A percentile compares a stretch with the other conserved stretches of the same genome.
These are phyloP conservation scores for Lecanicillium sp. DNA, from an alignment of 2,329 filamentous ascomycete genomes.

Conservation along the genomic window DNA sequence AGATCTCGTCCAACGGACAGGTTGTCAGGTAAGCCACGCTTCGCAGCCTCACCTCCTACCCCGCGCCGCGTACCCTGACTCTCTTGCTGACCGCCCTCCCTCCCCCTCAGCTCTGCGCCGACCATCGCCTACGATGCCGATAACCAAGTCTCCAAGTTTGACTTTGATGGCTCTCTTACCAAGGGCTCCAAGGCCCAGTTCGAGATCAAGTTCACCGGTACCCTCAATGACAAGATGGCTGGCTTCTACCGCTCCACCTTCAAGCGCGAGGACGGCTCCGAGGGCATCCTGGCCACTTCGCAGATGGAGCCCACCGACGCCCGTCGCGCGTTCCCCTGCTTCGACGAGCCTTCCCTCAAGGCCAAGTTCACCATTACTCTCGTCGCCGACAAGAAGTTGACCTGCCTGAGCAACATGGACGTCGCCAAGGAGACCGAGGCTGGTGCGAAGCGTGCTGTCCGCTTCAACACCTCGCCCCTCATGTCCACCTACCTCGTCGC, in stretches of 20 bases:
- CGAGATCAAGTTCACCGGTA: constrained; percentile 58
- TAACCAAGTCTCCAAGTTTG: constrained; percentile 73
- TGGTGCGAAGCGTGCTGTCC: constrained; percentile 70
- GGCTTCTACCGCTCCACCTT: constrained; percentile 96
- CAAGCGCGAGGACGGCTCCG: constrained; percentile 71
- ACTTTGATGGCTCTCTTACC: constrained; percentile 64
- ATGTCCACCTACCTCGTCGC: constrained; percentile 97
- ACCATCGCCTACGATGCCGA: constrained; percentile 68
- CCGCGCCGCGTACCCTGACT: constrained; percentile 6
- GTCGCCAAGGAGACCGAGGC: constrained; percentile 72
- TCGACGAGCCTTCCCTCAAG: constrained; percentile 92
- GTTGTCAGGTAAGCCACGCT: constrained; percentile 32
- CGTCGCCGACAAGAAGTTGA: constrained; percentile 82
- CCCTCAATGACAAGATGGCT: constrained; percentile 89
- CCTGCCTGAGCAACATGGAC: constrained; percentile 96
- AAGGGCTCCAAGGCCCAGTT: constrained; percentile 68
- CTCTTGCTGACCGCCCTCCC: constrained; percentile 11
- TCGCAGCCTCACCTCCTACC: constrained; percentile 1
- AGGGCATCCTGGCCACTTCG: constrained; percentile 77
- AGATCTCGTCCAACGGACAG: constrained; percentile 36
- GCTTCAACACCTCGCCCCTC: constrained; percentile 82
- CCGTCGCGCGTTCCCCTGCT: constrained; percentile 87
- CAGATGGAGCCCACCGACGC: constrained; percentile 98
- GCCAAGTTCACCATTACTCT: constrained; percentile 87
- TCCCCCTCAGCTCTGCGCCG: constrained; percentile 27